Evolutionary conservation across 2,329 filamentous ascomycete genomes (phyloP).

Genomic region (Penicillium frequentans): DNA sequence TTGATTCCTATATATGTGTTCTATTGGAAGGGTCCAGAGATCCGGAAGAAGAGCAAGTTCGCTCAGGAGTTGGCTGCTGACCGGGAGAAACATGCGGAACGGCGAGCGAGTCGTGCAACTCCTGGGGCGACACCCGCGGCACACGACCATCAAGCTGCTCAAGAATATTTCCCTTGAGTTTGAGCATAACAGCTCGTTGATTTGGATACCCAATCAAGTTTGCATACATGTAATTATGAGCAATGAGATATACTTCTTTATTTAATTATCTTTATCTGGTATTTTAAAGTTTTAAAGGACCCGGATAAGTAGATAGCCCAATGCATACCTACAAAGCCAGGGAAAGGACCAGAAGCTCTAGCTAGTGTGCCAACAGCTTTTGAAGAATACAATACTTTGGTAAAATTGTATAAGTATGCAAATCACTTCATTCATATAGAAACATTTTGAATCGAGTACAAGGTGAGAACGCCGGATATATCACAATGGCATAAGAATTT

Average conservation of each 20-base stretch:
- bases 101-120: slow-evolving; percentile 9
- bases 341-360: not conserved
- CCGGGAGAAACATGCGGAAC: slow-evolving; percentile 12
- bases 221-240: not conserved
- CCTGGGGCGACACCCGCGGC: not conserved
- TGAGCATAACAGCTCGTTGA: not conserved
- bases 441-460: slow-evolving; percentile 5
- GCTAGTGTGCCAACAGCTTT: not conserved
- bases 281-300: not conserved
- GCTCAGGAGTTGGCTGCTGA: slow-evolving; percentile 23
- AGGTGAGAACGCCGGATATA: slow-evolving; percentile 19
- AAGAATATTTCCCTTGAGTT: not conserved
- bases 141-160: not conserved
- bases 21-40: slow-evolving; percentile 56
- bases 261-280: not conserved
- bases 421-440: slow-evolving; percentile 13
- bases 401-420: not conserved
- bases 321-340: not conserved
- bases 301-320: not conserved
- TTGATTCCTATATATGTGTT: slow-evolving; percentile 57
- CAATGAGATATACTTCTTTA: not conserved
- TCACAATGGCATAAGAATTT: slow-evolving; percentile 15
- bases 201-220: not conserved
- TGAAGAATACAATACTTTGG: not conserved
- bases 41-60: slow-evolving; percentile 43